Evolutionary conservation across 495 filamentous ascomycete species (phyloP).

Genomic region (Gamarada debralockiae): DNA sequence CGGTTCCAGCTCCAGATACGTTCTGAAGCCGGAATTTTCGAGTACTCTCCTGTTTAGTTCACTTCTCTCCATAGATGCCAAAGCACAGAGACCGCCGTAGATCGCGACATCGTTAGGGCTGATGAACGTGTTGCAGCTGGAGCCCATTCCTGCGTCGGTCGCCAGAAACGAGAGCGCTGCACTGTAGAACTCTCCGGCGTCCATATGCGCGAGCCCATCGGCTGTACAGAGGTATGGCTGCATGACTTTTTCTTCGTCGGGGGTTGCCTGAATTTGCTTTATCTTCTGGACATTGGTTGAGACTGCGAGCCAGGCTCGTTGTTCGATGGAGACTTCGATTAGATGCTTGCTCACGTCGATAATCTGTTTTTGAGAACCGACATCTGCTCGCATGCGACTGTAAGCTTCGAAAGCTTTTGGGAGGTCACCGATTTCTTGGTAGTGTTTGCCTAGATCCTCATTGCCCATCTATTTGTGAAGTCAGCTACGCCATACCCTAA

Average conservation of each 20-base stretch:
- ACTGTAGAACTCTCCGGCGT: slow-evolving; percentile 58
- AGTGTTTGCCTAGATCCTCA: slow-evolving; percentile 69
- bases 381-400: slow-evolving; percentile 70
- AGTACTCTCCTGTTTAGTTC: slow-evolving; percentile 74
- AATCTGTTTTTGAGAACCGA: slow-evolving; percentile 65
- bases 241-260: slow-evolving; percentile 56
- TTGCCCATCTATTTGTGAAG: slow-evolving; percentile 59
- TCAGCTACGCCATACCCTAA: slow-evolving; percentile 4
- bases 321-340: slow-evolving; percentile 63
- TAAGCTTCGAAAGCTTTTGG: slow-evolving; percentile 61
- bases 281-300: slow-evolving; percentile 67
- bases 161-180: slow-evolving; percentile 71
- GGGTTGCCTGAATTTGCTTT: slow-evolving; percentile 38
- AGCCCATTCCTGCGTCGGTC: slow-evolving; percentile 44
- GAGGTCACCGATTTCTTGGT: slow-evolving; percentile 61
- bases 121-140: slow-evolving; percentile 66
- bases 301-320: slow-evolving; percentile 61
- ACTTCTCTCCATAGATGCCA: slow-evolving; percentile 80
- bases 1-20: slow-evolving; percentile 87
- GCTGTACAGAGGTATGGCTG: slow-evolving; percentile 65
- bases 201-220: slow-evolving; percentile 67
- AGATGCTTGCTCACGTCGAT: slow-evolving; percentile 67
- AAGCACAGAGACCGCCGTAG: slow-evolving; percentile 86
- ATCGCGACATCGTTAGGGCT: slow-evolving; percentile 86
- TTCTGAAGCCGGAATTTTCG: slow-evolving; percentile 74